These are phyloP conservation scores for Fusarium pseudoanthophilum DNA, from an alignment of 2,329 filamentous ascomycete species.

Conservation along the genomic window DNA sequence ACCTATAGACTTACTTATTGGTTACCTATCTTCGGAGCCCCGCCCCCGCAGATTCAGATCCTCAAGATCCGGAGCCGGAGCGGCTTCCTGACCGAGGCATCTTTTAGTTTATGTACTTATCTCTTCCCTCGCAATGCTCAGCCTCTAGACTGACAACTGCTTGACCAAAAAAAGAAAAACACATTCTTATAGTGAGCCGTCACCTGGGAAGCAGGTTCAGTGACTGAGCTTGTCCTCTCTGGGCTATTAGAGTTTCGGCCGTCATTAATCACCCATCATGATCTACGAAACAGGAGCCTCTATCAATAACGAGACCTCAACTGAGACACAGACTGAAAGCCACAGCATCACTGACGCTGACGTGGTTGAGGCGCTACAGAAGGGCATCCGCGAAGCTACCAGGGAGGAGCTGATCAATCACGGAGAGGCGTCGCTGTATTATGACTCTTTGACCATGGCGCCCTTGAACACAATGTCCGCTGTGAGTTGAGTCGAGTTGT, in stretches of 20 bases:
- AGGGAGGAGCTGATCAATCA: conserved; percentile 37
- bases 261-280: conserved; percentile 28
- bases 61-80: conserved; percentile 32
- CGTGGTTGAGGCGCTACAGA: conserved; percentile 42
- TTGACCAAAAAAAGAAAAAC: background rate
- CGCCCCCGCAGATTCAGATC: conserved; percentile 38
- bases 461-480: conserved; percentile 64
- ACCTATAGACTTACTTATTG: background rate
- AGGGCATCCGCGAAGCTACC: conserved; percentile 37
- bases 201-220: conserved; percentile 9
- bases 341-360: conserved; percentile 43
- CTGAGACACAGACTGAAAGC: conserved; percentile 8
- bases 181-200: background rate
- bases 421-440: conserved; percentile 61
- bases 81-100: conserved; percentile 30
- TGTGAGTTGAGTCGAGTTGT: conserved; percentile 55
- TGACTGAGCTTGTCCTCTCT: conserved; percentile 10
- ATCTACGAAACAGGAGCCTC: conserved; percentile 26
- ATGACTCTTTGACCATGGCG: conserved; percentile 68
- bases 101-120: background rate
- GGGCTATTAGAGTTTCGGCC: conserved; percentile 18
- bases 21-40: conserved; percentile 15
- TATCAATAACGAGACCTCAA: conserved; percentile 22
- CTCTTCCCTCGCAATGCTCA: conserved; percentile 10
- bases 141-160: background rate